Evolutionary conservation across 83 land plant genomes (phyloP).

Genomic region (Picea abies): DNA sequence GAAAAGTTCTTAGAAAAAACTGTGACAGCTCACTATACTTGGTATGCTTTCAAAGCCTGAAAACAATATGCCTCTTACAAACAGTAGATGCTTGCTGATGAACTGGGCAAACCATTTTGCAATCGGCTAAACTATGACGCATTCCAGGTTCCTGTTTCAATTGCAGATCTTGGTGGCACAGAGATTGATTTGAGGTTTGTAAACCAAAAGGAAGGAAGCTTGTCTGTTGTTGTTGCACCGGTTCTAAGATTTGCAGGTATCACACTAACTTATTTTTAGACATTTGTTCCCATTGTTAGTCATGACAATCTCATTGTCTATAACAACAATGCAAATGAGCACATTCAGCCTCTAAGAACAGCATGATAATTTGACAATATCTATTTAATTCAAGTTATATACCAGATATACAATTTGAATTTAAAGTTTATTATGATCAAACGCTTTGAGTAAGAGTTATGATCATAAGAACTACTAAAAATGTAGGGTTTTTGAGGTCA

Average conservation of each 20-base stretch:
- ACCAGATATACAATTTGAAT: not conserved
- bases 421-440: not conserved
- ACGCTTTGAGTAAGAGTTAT: not conserved
- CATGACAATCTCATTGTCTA: not conserved
- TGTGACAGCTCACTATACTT: not conserved
- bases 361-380: no score
- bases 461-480: no score
- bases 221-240: conserved; percentile 94
- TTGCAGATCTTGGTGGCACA: conserved; percentile 98
- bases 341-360: not conserved
- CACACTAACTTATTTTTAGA: conserved; percentile 2
- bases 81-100: not conserved
- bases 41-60: not conserved
- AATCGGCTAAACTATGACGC: conserved; percentile 14
- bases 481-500: no score
- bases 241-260: conserved; percentile 88
- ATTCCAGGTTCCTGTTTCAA: conserved; percentile 94
- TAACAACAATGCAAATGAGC: not conserved
- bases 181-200: conserved; percentile 95
- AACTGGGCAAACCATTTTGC: not conserved
- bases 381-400: not conserved
- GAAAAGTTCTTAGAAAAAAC: not conserved
- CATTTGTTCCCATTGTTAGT: not conserved
- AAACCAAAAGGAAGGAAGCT: conserved; percentile 72
- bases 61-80: not conserved